These are phyloP conservation scores for Alliaria petiolata DNA, from an alignment of 345 rosid genomes.

Conservation along the genomic window DNA sequence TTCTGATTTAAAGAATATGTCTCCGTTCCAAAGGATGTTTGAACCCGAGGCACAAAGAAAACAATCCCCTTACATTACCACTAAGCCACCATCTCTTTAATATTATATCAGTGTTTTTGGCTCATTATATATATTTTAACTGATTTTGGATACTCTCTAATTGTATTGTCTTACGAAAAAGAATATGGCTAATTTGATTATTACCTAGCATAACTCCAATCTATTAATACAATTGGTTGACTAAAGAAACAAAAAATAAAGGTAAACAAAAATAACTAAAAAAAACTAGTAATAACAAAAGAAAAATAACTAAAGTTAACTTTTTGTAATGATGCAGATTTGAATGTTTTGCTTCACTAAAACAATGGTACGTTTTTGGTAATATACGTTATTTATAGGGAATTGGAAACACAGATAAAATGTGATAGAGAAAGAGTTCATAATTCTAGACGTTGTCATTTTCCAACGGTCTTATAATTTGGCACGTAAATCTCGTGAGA, in stretches of 20 bases:
- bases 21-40: too few species aligned
- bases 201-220: background rate
- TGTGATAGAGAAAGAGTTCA: background rate
- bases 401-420: background rate
- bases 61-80: too few species aligned
- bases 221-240: too few species aligned
- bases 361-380: background rate
- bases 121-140: background rate
- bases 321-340: background rate
- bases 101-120: background rate
- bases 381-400: background rate
- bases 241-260: too few species aligned
- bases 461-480: background rate
- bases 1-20: too few species aligned
- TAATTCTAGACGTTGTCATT: background rate
- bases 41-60: too few species aligned
- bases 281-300: too few species aligned
- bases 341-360: too few species aligned
- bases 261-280: too few species aligned
- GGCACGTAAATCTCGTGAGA: slow-evolving; percentile 1
- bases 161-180: background rate
- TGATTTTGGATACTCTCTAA: background rate
- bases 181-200: background rate
- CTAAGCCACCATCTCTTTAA: too few species aligned
- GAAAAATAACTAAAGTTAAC: too few species aligned